Conservation (phyloP, 768 basidiomycete species). For the Russula sp. region DNA sequence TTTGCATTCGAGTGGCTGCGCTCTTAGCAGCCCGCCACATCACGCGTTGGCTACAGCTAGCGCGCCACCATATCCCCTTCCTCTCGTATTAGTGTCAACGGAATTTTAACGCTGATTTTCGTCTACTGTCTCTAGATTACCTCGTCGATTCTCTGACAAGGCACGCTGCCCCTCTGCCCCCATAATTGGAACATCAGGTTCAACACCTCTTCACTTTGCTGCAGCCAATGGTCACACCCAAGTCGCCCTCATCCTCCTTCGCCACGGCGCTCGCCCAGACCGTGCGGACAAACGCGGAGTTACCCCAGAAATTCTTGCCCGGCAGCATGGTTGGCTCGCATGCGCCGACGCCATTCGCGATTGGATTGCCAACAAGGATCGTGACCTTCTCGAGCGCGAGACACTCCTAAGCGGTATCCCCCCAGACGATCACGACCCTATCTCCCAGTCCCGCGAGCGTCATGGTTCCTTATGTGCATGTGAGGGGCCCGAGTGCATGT, state of each 20-base stretch:
- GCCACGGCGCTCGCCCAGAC: constrained; percentile 78
- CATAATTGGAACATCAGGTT: constrained; percentile 80
- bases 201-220: constrained; percentile 95
- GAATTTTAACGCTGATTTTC: background rate
- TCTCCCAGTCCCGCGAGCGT: constrained; percentile 38
- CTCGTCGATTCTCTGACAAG: constrained; percentile 71
- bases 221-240: constrained; percentile 88
- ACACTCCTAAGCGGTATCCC: constrained; percentile 27
- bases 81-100: background rate
- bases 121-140: constrained; percentile 46
- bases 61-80: constrained; percentile 8
- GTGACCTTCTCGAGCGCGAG: constrained; percentile 54
- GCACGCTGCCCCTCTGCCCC: constrained; percentile 62
- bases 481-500: constrained; percentile 18
- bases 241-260: constrained; percentile 75
- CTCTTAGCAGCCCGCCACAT: background rate
- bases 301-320: constrained; percentile 81
- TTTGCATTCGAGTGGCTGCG: background rate
- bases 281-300: constrained; percentile 88
- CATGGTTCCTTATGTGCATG: constrained; percentile 22
- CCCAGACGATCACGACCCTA: constrained; percentile 35
- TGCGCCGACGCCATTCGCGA: constrained; percentile 71
- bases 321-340: constrained; percentile 73
- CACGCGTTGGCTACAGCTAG: background rate
- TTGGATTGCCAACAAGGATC: constrained; percentile 62